Conservation (phyloP, 225 moss, liverwort and hornwort genomes). For the Bryum argenteum region DNA sequence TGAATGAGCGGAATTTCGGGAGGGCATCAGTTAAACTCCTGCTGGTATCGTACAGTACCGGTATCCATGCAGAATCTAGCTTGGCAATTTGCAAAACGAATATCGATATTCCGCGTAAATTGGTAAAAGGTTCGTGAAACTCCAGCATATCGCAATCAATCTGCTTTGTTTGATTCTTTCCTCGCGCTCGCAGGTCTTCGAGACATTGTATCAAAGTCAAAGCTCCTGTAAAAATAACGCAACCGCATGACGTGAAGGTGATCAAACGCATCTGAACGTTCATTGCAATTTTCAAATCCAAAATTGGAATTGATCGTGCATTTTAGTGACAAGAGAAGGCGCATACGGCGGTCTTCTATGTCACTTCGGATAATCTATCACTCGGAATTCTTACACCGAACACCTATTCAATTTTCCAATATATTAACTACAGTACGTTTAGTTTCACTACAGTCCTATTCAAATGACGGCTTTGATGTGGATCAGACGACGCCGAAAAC, state of each 20-base stretch:
- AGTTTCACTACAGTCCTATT: no score
- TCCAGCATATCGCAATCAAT: not conserved
- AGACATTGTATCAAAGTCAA: constrained; percentile 11
- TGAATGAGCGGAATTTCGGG: not conserved
- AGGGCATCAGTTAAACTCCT: not conserved
- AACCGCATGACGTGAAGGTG: not conserved
- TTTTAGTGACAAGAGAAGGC: not conserved
- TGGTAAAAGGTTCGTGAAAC: not conserved
- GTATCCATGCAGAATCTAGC: not conserved
- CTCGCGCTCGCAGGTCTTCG: not conserved
- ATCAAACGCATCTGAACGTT: not conserved
- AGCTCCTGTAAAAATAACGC: not conserved
- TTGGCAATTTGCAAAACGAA: not conserved
- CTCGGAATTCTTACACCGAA: not conserved
- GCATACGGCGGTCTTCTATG: not conserved
- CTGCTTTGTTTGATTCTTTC: not conserved
- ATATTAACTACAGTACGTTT: no score
- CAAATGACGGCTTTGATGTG: no score
- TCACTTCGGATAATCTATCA: not conserved
- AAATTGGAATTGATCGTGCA: not conserved
- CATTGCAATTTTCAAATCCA: not conserved
- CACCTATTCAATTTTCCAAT: not conserved
- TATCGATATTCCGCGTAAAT: not conserved
- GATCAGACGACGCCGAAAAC: not conserved
- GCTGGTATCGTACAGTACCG: not conserved